Base-by-base conservation (phyloP, 2,329 filamentous ascomycete genomes). In the Harringtonia aguacate region DNA sequence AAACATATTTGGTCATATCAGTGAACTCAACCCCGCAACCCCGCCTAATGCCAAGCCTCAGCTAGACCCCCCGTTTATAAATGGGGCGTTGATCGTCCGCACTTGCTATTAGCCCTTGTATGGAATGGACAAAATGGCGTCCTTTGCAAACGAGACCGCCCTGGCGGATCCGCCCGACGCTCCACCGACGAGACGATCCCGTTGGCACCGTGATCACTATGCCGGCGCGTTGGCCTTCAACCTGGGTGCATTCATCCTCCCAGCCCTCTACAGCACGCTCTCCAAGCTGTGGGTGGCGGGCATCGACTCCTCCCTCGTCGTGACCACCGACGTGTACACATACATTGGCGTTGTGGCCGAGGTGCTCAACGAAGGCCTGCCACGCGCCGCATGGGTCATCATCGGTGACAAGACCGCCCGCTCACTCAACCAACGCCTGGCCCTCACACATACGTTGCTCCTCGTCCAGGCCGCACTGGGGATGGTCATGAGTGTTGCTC, bases 301-400 rank as follows among this genome's bases (percentile, higher is more conserved):
- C 44, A 82, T 86, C 44, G 77, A 85, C 56, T 61, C 73, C 0
- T 73, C 68, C 1, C 65, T 75, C 48, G 75, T 84, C 2, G 77
- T 73, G 17, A 81, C 76, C 0, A 82, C 77, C 0, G 78, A 84
- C 46, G 64, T 71, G 0, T 84, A 82, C 58, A 85, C 79, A 0
- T 86, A 86, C 57, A 83, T 86, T 47, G 69, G 73, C 18, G 71
- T 78, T 1, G 67, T 85, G 0, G 74, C 72, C 2, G 78, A 86
- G 55, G 79, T 84, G 0, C 59, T 87, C 15, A 86, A 86, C 50
- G 82, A 87, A 56, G 81, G 82, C 1, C 72, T 87, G 0, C 81
- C 81, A 0, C 69, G 81, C 20, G 77, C 80, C 0, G 70, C 79
- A 0, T 87, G 78, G 75, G 66, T 79, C 7, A 70, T 84, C 45